Evolutionary conservation across 768 basidiomycete species (phyloP).

Genomic region (Mycena capillaripes): DNA sequence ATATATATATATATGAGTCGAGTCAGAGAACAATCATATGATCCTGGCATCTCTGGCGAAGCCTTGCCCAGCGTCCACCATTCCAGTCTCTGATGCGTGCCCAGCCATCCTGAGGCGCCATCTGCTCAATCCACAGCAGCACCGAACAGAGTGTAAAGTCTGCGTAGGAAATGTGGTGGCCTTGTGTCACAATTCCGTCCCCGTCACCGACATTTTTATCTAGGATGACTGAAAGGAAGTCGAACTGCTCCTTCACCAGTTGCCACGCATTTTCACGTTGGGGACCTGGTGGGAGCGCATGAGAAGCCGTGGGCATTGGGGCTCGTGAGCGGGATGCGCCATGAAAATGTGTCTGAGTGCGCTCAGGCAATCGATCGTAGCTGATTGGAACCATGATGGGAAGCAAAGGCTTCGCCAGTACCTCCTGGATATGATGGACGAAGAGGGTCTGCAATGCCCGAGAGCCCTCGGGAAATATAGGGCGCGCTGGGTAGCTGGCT

Average conservation of each 20-base stretch:
- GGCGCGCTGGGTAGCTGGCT: constrained; percentile 73
- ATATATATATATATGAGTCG: not conserved
- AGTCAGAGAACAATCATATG: constrained; percentile 63
- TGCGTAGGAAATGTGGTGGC: constrained; percentile 63
- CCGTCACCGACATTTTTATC: constrained; percentile 62
- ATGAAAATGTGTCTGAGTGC: constrained; percentile 66
- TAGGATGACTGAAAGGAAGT: no score
- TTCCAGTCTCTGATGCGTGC: constrained; percentile 62
- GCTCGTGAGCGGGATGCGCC: constrained; percentile 35
- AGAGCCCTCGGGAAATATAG: constrained; percentile 79
- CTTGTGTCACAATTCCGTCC: constrained; percentile 63
- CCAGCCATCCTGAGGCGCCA: no score
- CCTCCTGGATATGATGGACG: constrained; percentile 77
- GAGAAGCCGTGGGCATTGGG: no score
- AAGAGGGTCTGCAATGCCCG: constrained; percentile 78
- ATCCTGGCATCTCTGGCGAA: constrained; percentile 58
- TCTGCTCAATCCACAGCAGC: constrained; percentile 66
- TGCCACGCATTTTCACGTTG: no score
- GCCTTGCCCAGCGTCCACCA: constrained; percentile 61
- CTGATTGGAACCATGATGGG: constrained; percentile 80
- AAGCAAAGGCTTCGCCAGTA: constrained; percentile 75
- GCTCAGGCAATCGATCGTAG: constrained; percentile 71
- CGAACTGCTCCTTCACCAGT: no score
- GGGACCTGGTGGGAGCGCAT: no score
- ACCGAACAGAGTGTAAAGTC: constrained; percentile 67